These are phyloP conservation scores for Edaphochlamys debaryana DNA, from an alignment of 139 green algal species.

Conservation along the genomic window DNA sequence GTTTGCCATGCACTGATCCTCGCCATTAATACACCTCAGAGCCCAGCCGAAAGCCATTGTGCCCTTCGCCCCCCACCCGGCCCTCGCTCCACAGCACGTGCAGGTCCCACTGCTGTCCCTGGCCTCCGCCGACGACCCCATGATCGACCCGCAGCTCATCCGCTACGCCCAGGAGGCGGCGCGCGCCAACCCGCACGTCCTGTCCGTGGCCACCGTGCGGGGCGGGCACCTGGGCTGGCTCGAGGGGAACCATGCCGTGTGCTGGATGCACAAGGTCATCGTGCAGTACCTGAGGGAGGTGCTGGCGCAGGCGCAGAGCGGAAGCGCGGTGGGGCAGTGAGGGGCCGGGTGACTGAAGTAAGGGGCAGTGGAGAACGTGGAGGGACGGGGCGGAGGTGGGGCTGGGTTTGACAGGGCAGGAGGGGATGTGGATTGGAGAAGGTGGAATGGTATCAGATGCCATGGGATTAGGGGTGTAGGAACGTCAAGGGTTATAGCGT, in stretches of 20 bases:
- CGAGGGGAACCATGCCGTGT: not conserved
- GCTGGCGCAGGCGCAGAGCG: too few species aligned
- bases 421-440: too few species aligned
- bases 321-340: too few species aligned
- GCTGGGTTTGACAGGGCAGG: too few species aligned
- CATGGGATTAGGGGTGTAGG: too few species aligned
- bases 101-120: not conserved
- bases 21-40: not conserved
- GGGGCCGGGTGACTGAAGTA: too few species aligned
- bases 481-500: too few species aligned
- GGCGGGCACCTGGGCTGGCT: constrained; percentile 1
- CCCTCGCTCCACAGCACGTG: not conserved
- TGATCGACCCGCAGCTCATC: not conserved
- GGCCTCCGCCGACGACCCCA: not conserved
- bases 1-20: not conserved
- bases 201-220: not conserved
- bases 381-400: too few species aligned
- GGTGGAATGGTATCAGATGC: too few species aligned
- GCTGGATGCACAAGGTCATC: not conserved
- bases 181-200: not conserved
- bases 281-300: not conserved
- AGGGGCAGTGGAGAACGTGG: too few species aligned
- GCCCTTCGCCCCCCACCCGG: too few species aligned
- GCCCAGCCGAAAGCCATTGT: too few species aligned
- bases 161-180: not conserved